Percentiles rank a stretch among this genome's conserved stretches.
Conservation (phyloP, 345 rosid genomes). For the Reutealis trisperma region DNA sequence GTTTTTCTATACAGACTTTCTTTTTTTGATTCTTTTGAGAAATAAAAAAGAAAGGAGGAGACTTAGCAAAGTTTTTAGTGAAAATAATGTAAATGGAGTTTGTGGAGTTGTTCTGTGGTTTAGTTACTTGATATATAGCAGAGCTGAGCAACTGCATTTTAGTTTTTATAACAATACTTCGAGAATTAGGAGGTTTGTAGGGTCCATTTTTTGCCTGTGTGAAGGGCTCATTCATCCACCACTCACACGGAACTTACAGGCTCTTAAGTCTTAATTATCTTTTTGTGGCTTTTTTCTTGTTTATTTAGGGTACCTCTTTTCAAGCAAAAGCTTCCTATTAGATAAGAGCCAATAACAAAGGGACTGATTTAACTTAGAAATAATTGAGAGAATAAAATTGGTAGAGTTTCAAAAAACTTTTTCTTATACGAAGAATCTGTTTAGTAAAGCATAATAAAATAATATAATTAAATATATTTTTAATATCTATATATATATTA, state of each 20-base stretch:
- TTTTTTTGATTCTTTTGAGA: constrained; percentile 32
- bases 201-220: neutral
- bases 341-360: no score
- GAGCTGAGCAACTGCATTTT: constrained; percentile 22
- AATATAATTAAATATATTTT: no score
- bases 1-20: neutral
- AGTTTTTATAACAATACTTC: constrained; percentile 19
- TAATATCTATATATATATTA: no score
- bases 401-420: no score
- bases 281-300: no score
- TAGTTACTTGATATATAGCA: constrained; percentile 13
- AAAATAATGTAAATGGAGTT: neutral
- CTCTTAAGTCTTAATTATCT: no score
- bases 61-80: constrained; percentile 9
- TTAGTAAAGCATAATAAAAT: no score
- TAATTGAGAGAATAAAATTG: no score
- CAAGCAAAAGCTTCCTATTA: no score
- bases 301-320: no score
- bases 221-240: constrained; percentile 15
- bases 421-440: no score
- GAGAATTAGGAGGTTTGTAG: neutral
- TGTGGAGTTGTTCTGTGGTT: neutral
- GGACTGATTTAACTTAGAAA: no score
- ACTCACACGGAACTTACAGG: constrained; percentile 23
- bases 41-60: constrained; percentile 8